Conservation (phyloP, 192 early-diverging fungal species). For the Lobosporangium transversale region DNA sequence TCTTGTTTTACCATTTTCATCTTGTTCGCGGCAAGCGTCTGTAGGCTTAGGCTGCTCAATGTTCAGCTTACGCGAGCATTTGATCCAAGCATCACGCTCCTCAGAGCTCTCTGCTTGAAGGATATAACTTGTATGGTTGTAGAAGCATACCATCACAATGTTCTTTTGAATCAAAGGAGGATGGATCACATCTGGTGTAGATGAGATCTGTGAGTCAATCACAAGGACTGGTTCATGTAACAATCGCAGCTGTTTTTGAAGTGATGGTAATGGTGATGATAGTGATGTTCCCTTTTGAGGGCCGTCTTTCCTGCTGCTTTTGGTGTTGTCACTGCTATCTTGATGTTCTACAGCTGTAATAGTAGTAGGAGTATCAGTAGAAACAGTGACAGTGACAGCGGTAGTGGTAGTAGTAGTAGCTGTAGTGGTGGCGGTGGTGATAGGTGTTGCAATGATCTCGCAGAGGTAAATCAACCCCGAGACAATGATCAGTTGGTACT, state of each 20-base stretch:
- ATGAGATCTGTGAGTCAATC: conserved; percentile 42
- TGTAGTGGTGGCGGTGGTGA: no score
- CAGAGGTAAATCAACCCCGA: conserved; percentile 34
- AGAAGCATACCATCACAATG: conserved; percentile 49
- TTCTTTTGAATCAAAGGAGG: conserved; percentile 25
- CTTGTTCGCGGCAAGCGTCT: conserved; percentile 36
- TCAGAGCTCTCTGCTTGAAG: conserved; percentile 20
- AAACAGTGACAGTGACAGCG: neutral
- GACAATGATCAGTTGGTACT: conserved; percentile 29
- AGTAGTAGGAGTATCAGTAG: no score
- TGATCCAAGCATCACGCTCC: conserved; percentile 37
- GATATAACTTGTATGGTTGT: conserved; percentile 43
- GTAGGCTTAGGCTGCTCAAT: conserved; percentile 45
- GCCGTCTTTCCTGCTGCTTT: conserved; percentile 5
- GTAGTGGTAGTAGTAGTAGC: no score
- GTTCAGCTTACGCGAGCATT: conserved; percentile 12
- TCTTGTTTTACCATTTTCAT: conserved; percentile 21
- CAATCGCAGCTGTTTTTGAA: conserved; percentile 8
- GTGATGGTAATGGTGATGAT: no score
- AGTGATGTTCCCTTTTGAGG: neutral
- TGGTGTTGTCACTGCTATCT: neutral
- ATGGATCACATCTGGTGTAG: conserved; percentile 26
- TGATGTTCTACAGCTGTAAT: neutral
- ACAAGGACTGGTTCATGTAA: conserved; percentile 37
- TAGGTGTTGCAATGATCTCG: conserved; percentile 13